Conservation (phyloP, 2,329 filamentous ascomycete genomes). For the Claviceps purpurea region DNA sequence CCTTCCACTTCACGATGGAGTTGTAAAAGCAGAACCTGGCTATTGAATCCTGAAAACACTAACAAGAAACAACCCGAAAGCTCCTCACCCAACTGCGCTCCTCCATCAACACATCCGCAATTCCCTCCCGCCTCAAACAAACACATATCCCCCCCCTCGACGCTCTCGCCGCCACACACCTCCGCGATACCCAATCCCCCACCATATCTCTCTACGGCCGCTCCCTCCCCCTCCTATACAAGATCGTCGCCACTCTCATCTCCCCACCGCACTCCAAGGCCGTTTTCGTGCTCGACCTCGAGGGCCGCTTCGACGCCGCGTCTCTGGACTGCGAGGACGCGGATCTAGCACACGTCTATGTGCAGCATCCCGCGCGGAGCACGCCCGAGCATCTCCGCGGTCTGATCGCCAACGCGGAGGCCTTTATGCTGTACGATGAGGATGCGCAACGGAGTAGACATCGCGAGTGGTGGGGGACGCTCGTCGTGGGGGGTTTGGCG, state of each 20-base stretch:
- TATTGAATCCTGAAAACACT: neutral
- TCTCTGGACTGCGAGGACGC: conserved; percentile 24
- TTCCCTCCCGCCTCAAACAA: conserved; percentile 11
- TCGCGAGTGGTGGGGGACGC: conserved; percentile 44
- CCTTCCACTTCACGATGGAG: too few relatives aligned
- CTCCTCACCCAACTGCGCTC: conserved; percentile 7
- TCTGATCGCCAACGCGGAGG: conserved; percentile 27
- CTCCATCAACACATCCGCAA: neutral
- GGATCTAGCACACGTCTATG: conserved; percentile 37
- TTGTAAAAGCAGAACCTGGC: too few relatives aligned
- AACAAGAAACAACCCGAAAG: neutral
- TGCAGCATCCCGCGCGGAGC: conserved; percentile 27
- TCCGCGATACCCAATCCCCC: conserved; percentile 32
- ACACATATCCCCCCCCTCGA: conserved; percentile 33
- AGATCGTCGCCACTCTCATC: conserved; percentile 38
- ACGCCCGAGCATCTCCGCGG: conserved; percentile 17
- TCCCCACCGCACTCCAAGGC: conserved; percentile 31
- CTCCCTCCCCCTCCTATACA: conserved; percentile 41
- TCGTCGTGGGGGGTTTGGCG: conserved; percentile 33
- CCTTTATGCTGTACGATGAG: conserved; percentile 37
- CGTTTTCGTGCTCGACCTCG: conserved; percentile 41
- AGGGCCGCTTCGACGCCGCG: conserved; percentile 40
- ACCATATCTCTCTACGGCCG: conserved; percentile 39
- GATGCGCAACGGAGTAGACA: conserved; percentile 25
- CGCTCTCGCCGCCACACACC: conserved; percentile 30